These are phyloP conservation scores for Dendrocalamus sinicus DNA, from an alignment of 176 grass and related monocot genomes.

Conservation along the genomic window DNA sequence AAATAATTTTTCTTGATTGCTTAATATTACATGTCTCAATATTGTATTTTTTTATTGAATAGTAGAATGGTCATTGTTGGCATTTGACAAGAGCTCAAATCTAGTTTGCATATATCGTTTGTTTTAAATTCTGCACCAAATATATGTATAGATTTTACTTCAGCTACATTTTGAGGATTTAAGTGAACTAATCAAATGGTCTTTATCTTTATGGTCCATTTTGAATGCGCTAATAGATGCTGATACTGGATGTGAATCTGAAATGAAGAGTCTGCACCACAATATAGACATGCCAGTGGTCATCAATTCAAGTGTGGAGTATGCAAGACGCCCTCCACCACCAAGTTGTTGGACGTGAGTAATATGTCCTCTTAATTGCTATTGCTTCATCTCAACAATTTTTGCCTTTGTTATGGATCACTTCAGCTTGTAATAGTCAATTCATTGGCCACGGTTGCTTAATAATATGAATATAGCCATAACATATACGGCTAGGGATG, in stretches of 20 bases:
- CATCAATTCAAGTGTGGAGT: conserved; percentile 32
- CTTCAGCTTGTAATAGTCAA: conserved; percentile 25
- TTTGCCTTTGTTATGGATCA: not conserved
- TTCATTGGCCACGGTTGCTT: not conserved
- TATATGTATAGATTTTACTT: conserved; percentile 7
- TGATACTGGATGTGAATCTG: conserved; percentile 20
- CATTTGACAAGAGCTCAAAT: not conserved
- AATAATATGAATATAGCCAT: conserved; percentile 8
- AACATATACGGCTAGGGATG: not conserved
- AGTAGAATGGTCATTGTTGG: too few relatives aligned
- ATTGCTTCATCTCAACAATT: not conserved
- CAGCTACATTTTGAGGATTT: not conserved
- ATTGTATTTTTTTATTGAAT: not conserved
- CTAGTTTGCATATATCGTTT: not conserved
- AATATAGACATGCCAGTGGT: conserved; percentile 7
- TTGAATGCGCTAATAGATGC: conserved; percentile 8
- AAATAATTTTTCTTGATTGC: not conserved
- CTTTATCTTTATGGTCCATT: not conserved
- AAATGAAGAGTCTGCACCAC: not conserved
- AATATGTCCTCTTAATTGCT: conserved; percentile 12
- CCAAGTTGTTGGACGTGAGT: conserved; percentile 33
- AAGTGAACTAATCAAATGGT: conserved; percentile 26
- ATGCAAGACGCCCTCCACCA: conserved; percentile 39
- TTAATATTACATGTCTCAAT: not conserved
- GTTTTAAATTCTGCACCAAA: not conserved